Conservation (phyloP, 352 stramenopile species). For the Phytophthora cajani region DNA sequence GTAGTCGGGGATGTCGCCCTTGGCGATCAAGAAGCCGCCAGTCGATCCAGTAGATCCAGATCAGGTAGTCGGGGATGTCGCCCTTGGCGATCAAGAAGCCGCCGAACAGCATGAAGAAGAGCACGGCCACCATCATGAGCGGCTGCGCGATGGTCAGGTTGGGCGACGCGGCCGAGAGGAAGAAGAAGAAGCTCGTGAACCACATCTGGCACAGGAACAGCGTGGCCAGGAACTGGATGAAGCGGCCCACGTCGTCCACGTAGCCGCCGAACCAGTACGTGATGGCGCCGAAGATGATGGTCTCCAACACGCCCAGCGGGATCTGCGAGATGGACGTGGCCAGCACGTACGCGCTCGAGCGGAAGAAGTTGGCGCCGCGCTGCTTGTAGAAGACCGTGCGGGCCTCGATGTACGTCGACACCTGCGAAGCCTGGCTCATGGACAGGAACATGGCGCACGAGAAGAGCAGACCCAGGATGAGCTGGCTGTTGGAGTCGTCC, state of each 20-base stretch:
- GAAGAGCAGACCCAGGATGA: conserved; percentile 88
- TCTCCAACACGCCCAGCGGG: conserved; percentile 69
- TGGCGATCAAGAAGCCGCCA: no score
- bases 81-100: conserved; percentile 69
- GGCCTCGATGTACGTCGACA: conserved; percentile 81
- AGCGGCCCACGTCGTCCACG: conserved; percentile 42
- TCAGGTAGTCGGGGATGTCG: conserved; percentile 64
- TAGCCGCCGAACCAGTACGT: conserved; percentile 92
- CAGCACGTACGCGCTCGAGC: conserved; percentile 85
- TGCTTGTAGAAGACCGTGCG: conserved; percentile 91
- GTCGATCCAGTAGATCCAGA: conserved; percentile 84
- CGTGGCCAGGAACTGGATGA: conserved; percentile 66
- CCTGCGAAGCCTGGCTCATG: conserved; percentile 78
- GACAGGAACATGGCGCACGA: conserved; percentile 87
- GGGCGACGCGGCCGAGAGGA: conserved; percentile 53
- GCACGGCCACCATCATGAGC: conserved; percentile 61
- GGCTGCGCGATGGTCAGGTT: conserved; percentile 68
- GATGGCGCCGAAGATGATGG: conserved; percentile 81
- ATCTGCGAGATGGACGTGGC: conserved; percentile 54
- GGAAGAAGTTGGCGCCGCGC: conserved; percentile 87
- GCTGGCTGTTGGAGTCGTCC: conserved; percentile 54
- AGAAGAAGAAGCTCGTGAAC: conserved; percentile 80
- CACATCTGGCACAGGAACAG: conserved; percentile 74
- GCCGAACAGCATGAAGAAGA: conserved; percentile 75
- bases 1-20: conserved; percentile 61